These are phyloP conservation scores for Mortierella hygrophila DNA, from an alignment of 192 early-diverging fungal genomes.

Conservation along the genomic window DNA sequence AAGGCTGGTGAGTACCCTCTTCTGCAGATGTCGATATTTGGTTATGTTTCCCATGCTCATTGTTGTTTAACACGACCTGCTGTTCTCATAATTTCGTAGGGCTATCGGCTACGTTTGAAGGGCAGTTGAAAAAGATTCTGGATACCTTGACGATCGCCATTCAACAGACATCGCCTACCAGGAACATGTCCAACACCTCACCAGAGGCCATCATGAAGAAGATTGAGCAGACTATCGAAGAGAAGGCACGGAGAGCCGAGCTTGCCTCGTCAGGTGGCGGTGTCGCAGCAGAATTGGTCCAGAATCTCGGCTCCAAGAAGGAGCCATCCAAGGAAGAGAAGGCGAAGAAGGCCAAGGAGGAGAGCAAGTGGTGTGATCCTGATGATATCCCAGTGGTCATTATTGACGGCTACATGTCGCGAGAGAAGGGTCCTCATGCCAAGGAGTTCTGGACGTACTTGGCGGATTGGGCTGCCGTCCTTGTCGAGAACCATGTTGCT, in stretches of 20 bases:
- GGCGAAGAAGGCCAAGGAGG: constrained; percentile 28
- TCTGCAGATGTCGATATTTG: too few species aligned
- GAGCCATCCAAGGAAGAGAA: constrained; percentile 10
- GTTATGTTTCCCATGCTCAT: too few species aligned
- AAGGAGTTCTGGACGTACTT: constrained; percentile 77
- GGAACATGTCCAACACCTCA: constrained; percentile 61
- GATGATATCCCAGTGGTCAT: constrained; percentile 87
- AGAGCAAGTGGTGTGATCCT: constrained; percentile 52
- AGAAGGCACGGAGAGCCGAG: constrained; percentile 28
- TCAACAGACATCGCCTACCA: constrained; percentile 55
- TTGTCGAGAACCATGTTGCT: constrained; percentile 88
- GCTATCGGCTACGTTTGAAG: constrained; percentile 84
- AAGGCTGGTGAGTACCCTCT: constrained; percentile 70
- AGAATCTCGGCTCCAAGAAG: constrained; percentile 1
- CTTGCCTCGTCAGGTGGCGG: background rate
- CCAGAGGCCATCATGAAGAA: constrained; percentile 55
- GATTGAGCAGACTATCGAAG: constrained; percentile 40
- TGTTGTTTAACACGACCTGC: too few species aligned
- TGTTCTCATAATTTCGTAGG: constrained; percentile 36
- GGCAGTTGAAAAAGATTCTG: constrained; percentile 88
- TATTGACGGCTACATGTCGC: constrained; percentile 87
- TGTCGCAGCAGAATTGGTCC: constrained; percentile 33
- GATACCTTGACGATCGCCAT: constrained; percentile 84
- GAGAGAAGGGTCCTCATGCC: constrained; percentile 71
- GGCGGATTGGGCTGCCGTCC: constrained; percentile 85